Evolutionary conservation across 129 eudicot species (phyloP), one percentile per base, ranked within the genome.

Genomic region (Heracleum sosnowskyi): DNA sequence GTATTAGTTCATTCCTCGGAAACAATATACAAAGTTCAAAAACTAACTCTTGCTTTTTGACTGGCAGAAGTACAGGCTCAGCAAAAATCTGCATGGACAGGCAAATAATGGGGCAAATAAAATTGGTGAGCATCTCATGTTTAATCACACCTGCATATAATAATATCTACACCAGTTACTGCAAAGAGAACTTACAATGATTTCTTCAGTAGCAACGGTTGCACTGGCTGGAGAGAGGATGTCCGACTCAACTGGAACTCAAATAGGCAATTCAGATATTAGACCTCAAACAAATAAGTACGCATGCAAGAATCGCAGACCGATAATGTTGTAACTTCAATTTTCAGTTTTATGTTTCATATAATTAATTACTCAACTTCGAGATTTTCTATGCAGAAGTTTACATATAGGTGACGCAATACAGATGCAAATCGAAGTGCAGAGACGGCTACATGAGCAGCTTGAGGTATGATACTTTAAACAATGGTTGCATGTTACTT

Each of bases 1-100:
- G 39, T 66, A 66, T 33, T 66, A 63, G 8, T 40, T 40, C 34
- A 28, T 31, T 66, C 72, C 72, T n/a, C 9, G 31, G 3, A 31
- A 66, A 66, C 5, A 26, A 31, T 4, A 64, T 29, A 31, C 13
- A 64, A 29, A 64, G 37, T 64, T 26, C 22, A 39, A 64, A 28
- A 31, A 8, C 22, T 66, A 66, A 31, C 20, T 66, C 24, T 66
- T 66, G 72, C 39, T 31, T 66, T 64, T 66, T 31, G 39, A 66
- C 72, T 66, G 24, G 72, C 72, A 66, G 72, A 66, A 66, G 72
- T 66, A 66, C 72, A 66, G 72, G 72, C 72, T 66, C 39, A 66
- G 72, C 72, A 66, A 66, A 66, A 66, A 66, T 31, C 72, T 66
- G 39, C 72, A 66, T 31, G 72, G 72, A 1, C 72, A 66, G 39